Percentiles rank a stretch among this genome's conserved stretches.
phyloP scores from a whole-genome alignment of 495 filamentous ascomycete genomes.

The Antarctomyces pellizariae region DNA sequence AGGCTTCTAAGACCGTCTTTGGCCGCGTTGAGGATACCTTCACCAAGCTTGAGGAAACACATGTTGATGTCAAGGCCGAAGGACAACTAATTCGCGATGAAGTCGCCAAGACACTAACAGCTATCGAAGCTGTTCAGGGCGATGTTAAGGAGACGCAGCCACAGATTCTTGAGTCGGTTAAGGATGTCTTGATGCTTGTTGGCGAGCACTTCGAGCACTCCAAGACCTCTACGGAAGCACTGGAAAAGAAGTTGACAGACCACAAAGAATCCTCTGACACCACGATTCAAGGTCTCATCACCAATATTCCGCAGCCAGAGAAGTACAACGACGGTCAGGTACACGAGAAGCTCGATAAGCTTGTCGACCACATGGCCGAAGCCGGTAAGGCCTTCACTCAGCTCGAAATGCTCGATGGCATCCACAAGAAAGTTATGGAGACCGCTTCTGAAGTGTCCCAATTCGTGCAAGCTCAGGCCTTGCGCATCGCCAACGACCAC shows the following conservation, averaged over 20 bases:
- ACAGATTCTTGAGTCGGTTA: conserved; percentile 57
- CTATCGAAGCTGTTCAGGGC: conserved; percentile 51
- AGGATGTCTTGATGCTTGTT: conserved; percentile 60
- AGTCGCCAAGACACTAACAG: conserved; percentile 40
- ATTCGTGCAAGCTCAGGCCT: conserved; percentile 62
- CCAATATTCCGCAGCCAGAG: conserved; percentile 18
- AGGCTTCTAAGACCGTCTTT: conserved; percentile 66
- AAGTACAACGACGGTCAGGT: conserved; percentile 49
- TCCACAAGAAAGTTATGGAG: conserved; percentile 67
- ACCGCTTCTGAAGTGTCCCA: conserved; percentile 73
- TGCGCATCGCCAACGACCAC: conserved; percentile 52
- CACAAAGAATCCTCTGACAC: conserved; percentile 11
- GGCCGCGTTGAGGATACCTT: conserved; percentile 53
- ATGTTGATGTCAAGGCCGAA: conserved; percentile 44
- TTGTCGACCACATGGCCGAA: conserved; percentile 41
- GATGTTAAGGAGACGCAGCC: conserved; percentile 63
- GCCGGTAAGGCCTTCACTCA: conserved; percentile 33
- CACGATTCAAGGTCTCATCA: conserved; percentile 12
- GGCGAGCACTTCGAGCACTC: conserved; percentile 61
- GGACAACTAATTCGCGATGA: conserved; percentile 59
- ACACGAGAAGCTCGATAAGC: conserved; percentile 65
- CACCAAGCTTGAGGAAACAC: conserved; percentile 52
- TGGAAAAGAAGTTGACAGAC: conserved; percentile 30
- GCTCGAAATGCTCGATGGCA: conserved; percentile 60
- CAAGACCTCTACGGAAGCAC: conserved; percentile 20